Conservation (phyloP, 2,329 filamentous ascomycete species). For the Arthrobotrys entomopaga region DNA sequence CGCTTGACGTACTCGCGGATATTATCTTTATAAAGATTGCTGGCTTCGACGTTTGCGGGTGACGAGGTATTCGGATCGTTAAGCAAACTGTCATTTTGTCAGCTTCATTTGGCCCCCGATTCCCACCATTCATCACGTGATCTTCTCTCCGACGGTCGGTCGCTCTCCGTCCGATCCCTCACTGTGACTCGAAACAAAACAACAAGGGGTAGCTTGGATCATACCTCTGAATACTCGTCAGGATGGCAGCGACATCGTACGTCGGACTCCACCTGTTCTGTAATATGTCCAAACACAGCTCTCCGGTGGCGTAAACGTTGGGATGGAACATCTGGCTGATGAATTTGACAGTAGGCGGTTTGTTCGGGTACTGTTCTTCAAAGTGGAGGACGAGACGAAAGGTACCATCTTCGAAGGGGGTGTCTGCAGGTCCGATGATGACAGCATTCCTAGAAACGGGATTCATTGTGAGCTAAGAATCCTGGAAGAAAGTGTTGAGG, state of each 20-base stretch:
- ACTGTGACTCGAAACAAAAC: not conserved
- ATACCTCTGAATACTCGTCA: constrained; percentile 98
- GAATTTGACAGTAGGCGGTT: constrained; percentile 96
- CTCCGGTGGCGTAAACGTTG: constrained; percentile 96
- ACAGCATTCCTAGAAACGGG: constrained; percentile 82
- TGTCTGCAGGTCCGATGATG: constrained; percentile 96
- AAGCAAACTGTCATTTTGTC: constrained; percentile 72
- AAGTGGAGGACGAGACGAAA: constrained; percentile 99
- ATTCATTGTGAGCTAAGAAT: too few relatives aligned
- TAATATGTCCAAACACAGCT: constrained; percentile 94
- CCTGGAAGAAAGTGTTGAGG: not conserved
- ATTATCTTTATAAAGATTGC: constrained; percentile 98
- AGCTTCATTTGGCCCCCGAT: not conserved
- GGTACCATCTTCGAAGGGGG: constrained; percentile 97
- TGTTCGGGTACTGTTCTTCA: constrained; percentile 98
- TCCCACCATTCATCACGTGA: constrained; percentile 33
- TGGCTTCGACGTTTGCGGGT: constrained; percentile 96
- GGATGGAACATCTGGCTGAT: constrained; percentile 99
- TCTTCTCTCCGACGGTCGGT: constrained; percentile 5
- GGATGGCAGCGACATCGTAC: constrained; percentile 94
- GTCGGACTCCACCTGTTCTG: constrained; percentile 99
- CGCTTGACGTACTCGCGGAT: constrained; percentile 95
- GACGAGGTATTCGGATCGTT: constrained; percentile 99
- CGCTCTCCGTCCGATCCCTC: not conserved
- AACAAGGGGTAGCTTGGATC: constrained; percentile 57